Base-by-base conservation (phyloP, 306 rosid species). In the Sicyos edulis region DNA sequence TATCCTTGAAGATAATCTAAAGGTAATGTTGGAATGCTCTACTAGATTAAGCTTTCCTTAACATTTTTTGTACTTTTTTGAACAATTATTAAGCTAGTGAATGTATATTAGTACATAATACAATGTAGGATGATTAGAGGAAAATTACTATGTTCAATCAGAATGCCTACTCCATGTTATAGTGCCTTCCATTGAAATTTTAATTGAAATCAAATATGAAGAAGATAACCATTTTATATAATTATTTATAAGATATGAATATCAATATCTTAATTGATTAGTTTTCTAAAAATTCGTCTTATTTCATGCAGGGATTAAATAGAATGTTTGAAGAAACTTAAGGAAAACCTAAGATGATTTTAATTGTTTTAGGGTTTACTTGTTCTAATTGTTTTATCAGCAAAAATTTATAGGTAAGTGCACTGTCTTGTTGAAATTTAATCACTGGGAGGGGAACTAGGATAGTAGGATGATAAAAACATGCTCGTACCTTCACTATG, bases 1-100 rank as follows among this genome's bases (percentile, higher is more conserved):
- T 20, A 88, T 91, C 71, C 86, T 93, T 2, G 97, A 93, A 81
- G 99, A 93, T 75, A 87, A 93, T 83, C 76, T 93, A 71, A 93
- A 93, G 99, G 98, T 93, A 54, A 37, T 6, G 10, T 61, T 12
- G 24, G 6, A 49, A 69, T 10, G 4, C 44, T 61, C 11, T 29
- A 42, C 47, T 0, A 42, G 47, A 11, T 42, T 42, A 42, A 7
- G 47, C 59, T 63, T n/a, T 37, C 67, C 20, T 2, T 24, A 0
- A 7, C 47, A 60, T 60, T 12, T 37, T 4, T 37, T 63, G 10
- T 20, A 40, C 10, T 34, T 62, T 37, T 7, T 7, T 17, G 2
- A 16, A 37, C 9, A 16, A 37, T 34, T 16, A 62, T 26, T 9
- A 14, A 29, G 12, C 68, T 32, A 32, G 49, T 62, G 44, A n/a